These are phyloP conservation scores for Fusarium nanum DNA, from an alignment of 2,329 filamentous ascomycete species.

Conservation along the genomic window DNA sequence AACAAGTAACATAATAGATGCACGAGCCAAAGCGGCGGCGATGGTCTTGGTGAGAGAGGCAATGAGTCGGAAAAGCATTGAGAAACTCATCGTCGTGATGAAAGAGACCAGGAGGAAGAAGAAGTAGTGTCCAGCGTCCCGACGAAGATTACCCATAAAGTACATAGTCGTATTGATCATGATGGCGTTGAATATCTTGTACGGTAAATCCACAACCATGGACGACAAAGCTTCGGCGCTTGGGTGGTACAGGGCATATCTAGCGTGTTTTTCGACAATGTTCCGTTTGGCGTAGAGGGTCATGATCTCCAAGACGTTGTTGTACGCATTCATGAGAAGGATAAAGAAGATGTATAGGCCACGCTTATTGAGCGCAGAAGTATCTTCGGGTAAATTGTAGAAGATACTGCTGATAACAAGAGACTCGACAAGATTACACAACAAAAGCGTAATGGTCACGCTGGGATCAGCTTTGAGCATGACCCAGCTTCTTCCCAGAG, in stretches of 20 bases:
- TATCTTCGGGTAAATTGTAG: conserved; percentile 30
- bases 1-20: conserved; percentile 39
- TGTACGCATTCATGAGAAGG: conserved; percentile 42
- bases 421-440: conserved; percentile 38
- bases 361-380: conserved; percentile 21
- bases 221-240: conserved; percentile 45
- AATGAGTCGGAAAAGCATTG: conserved; percentile 66
- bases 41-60: conserved; percentile 44
- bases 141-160: conserved; percentile 74
- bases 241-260: conserved; percentile 51
- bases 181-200: conserved; percentile 48
- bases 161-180: conserved; percentile 63
- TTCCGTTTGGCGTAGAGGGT: conserved; percentile 47
- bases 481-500: conserved; percentile 35
- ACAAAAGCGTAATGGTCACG: conserved; percentile 34
- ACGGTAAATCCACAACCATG: conserved; percentile 40
- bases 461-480: conserved; percentile 42
- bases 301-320: conserved; percentile 44
- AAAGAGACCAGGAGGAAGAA: conserved; percentile 63
- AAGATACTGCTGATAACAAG: conserved; percentile 42
- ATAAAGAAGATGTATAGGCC: conserved; percentile 36
- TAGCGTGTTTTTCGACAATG: conserved; percentile 51
- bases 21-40: conserved; percentile 43
- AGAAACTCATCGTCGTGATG: conserved; percentile 69
- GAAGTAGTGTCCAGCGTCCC: conserved; percentile 63